These are phyloP conservation scores for Penicillium manginii DNA, from an alignment of 495 filamentous ascomycete genomes.

Conservation along the genomic window DNA sequence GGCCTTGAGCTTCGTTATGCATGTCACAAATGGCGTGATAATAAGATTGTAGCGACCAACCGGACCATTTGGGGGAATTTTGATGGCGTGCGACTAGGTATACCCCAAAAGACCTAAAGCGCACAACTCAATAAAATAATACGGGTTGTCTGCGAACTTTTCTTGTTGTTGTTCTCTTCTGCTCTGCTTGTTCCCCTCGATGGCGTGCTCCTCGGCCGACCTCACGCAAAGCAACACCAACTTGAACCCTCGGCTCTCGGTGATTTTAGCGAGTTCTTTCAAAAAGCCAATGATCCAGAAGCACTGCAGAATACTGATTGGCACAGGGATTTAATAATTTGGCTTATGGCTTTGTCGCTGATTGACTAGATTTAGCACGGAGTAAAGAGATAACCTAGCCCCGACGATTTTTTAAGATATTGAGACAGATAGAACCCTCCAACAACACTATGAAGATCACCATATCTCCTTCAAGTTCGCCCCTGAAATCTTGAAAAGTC, in stretches of 20 bases:
- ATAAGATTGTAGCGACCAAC: background rate
- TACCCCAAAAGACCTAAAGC: no score
- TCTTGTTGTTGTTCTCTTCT: background rate
- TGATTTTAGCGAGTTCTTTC: background rate
- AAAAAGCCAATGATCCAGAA: background rate
- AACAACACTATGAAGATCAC: no score
- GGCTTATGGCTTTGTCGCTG: background rate
- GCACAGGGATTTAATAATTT: background rate
- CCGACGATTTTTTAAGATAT: no score
- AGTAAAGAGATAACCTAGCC: no score
- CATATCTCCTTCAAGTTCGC: no score
- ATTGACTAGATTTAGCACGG: no score
- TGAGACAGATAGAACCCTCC: no score
- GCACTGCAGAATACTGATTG: background rate
- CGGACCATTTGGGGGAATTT: conserved; percentile 5
- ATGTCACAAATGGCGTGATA: conserved; percentile 12
- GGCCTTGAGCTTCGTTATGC: conserved; percentile 4
- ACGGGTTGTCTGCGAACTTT: background rate
- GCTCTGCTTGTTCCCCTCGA: conserved; percentile 1
- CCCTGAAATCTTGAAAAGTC: no score
- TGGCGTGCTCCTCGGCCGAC: conserved; percentile 23
- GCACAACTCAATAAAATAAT: no score
- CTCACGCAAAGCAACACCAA: conserved; percentile 8
- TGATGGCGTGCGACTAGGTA: conserved; percentile 11
- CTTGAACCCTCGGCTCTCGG: background rate